phyloP scores from a whole-genome alignment of 2,329 filamentous ascomycete genomes.

The Bipolaris cookei region DNA sequence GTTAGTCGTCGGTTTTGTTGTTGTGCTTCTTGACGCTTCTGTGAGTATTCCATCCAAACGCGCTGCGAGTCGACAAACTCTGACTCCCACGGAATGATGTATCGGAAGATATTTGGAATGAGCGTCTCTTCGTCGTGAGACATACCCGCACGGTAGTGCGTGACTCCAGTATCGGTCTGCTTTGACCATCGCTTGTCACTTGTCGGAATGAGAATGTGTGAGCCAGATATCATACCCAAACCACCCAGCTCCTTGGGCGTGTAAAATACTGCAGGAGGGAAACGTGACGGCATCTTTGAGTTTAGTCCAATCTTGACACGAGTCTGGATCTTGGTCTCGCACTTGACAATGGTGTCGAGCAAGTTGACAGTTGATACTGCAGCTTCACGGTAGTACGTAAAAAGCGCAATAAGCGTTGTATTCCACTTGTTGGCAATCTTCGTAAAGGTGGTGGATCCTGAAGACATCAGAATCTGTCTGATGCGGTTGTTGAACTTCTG shows the following conservation, averaged over 20 bases:
- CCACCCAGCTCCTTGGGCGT: slow-evolving; percentile 97
- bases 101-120: slow-evolving; percentile 98
- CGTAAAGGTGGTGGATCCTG: slow-evolving; percentile 98
- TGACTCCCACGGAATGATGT: slow-evolving; percentile 98
- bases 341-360: slow-evolving; percentile 97
- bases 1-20: slow-evolving; percentile 96
- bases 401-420: slow-evolving; percentile 92
- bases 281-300: slow-evolving; percentile 99
- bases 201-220: slow-evolving; percentile 94
- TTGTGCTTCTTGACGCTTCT: slow-evolving; percentile 95
- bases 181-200: slow-evolving; percentile 99
- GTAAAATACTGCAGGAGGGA: slow-evolving; percentile 97
- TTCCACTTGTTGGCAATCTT: slow-evolving; percentile 99
- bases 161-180: slow-evolving; percentile 96
- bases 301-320: slow-evolving; percentile 98
- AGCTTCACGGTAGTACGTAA: slow-evolving; percentile 98
- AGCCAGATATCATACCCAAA: slow-evolving; percentile 98
- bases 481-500: slow-evolving; percentile 99
- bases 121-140: slow-evolving; percentile 96
- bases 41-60: slow-evolving; percentile 98
- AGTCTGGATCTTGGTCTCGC: slow-evolving; percentile 99
- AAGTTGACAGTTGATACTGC: slow-evolving; percentile 94
- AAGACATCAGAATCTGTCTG: slow-evolving; percentile 98
- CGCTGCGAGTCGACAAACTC: slow-evolving; percentile 99
- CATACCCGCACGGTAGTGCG: slow-evolving; percentile 97